Conservation (phyloP, 2,329 filamentous ascomycete genomes). For the Oidium heveae region DNA sequence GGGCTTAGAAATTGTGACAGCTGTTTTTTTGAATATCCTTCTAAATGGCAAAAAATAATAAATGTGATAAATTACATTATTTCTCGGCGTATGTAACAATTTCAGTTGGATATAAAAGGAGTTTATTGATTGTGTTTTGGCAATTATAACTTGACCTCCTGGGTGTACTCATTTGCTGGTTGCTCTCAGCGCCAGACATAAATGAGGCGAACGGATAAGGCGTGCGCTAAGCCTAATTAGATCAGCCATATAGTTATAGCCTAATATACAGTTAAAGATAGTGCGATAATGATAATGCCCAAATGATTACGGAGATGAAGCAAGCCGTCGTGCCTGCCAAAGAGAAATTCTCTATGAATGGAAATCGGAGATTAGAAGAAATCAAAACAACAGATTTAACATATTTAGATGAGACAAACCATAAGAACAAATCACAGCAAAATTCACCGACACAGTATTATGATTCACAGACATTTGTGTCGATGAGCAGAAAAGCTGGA, state of each 20-base stretch:
- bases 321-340: constrained; percentile 35
- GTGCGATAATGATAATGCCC: constrained; percentile 15
- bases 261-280: constrained; percentile 1
- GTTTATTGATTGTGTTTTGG: too few species aligned
- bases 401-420: constrained; percentile 23
- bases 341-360: constrained; percentile 23
- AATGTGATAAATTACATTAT: too few species aligned
- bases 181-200: too few species aligned
- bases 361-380: constrained; percentile 28
- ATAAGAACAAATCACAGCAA: constrained; percentile 30
- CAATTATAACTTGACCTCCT: too few species aligned
- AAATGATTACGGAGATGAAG: constrained; percentile 60
- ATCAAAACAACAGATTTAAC: constrained; percentile 16
- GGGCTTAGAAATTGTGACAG: too few species aligned
- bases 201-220: constrained; percentile 14
- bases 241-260: constrained; percentile 6
- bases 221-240: constrained; percentile 14
- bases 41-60: too few species aligned
- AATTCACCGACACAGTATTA: constrained; percentile 21
- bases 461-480: constrained; percentile 17
- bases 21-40: too few species aligned
- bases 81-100: too few species aligned
- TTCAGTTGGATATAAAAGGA: too few species aligned
- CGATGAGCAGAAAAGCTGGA: constrained; percentile 12
- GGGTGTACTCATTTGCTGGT: too few species aligned